phyloP scores from a whole-genome alignment of 257 asterid genomes.

The Ajuga chamaepitys region DNA sequence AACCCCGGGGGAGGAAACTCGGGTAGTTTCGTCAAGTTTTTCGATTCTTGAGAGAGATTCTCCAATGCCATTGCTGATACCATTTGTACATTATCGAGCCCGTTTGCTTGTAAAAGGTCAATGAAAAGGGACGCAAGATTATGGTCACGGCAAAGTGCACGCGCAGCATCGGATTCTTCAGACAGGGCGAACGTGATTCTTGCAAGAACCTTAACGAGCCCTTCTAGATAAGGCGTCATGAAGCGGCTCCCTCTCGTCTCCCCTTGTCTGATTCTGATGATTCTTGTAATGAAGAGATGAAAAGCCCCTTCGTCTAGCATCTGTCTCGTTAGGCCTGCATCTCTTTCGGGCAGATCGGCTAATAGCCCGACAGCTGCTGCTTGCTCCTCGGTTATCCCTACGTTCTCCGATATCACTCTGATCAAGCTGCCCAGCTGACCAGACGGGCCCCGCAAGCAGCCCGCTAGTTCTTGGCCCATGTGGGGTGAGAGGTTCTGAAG shows the following conservation, averaged over 20 bases:
- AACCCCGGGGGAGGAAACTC: slow-evolving; percentile 55
- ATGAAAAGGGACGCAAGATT: slow-evolving; percentile 62
- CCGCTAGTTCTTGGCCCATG: slow-evolving; percentile 79
- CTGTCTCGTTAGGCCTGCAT: slow-evolving; percentile 61
- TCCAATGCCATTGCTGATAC: slow-evolving; percentile 85
- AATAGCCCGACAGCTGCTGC: slow-evolving; percentile 79
- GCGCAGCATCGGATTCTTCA: slow-evolving; percentile 49
- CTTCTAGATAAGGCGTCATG: slow-evolving; percentile 81
- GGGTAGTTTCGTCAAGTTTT: slow-evolving; percentile 55
- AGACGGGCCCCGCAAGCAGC: slow-evolving; percentile 61
- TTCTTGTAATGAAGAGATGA: slow-evolving; percentile 45
- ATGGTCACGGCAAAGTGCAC: slow-evolving; percentile 49
- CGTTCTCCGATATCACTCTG: slow-evolving; percentile 53
- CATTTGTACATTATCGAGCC: slow-evolving; percentile 91
- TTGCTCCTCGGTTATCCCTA: slow-evolving; percentile 76
- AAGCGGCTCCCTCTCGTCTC: slow-evolving; percentile 76
- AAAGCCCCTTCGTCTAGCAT: slow-evolving; percentile 78
- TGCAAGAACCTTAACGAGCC: slow-evolving; percentile 80
- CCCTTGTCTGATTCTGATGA: slow-evolving; percentile 58
- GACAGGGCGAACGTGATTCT: slow-evolving; percentile 64
- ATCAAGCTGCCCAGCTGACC: slow-evolving; percentile 74
- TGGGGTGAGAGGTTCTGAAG: slow-evolving; percentile 75
- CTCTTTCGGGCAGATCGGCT: slow-evolving; percentile 88
- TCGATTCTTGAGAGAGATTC: slow-evolving; percentile 74
- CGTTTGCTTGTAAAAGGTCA: slow-evolving; percentile 72